phyloP scores from a whole-genome alignment of 495 filamentous ascomycete species.

The Aspergillus ellipticus region DNA sequence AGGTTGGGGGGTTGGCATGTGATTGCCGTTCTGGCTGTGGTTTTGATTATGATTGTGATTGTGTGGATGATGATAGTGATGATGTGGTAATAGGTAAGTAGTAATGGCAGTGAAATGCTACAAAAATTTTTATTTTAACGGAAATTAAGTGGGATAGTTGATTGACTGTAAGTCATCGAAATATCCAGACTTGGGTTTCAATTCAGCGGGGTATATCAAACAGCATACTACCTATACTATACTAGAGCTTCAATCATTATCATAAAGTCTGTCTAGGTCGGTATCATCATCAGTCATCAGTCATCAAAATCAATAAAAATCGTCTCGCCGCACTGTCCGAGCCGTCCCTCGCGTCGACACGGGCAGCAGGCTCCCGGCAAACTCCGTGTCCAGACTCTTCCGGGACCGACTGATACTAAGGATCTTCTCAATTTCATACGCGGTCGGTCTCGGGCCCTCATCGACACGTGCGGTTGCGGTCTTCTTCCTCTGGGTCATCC shows the following conservation, averaged over 20 bases:
- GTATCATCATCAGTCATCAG: not conserved
- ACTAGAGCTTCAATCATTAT: too few relatives aligned
- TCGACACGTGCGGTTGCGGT: not conserved
- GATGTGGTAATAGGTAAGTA: too few relatives aligned
- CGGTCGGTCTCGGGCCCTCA: not conserved
- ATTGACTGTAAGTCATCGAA: too few relatives aligned
- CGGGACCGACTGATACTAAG: constrained; percentile 26
- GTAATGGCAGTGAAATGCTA: too few relatives aligned
- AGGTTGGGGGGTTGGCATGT: not conserved
- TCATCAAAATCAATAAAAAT: constrained; percentile 3
- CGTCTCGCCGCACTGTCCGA: constrained; percentile 1
- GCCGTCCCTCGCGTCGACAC: constrained; percentile 29
- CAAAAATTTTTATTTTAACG: too few relatives aligned
- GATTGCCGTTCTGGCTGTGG: not conserved
- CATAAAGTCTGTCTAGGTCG: too few relatives aligned
- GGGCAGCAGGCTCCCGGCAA: constrained; percentile 30
- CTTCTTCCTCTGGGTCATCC: constrained; percentile 15
- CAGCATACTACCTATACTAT: too few relatives aligned
- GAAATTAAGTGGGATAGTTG: too few relatives aligned
- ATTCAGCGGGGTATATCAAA: too few relatives aligned
- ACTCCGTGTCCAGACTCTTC: constrained; percentile 29
- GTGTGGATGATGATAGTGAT: too few relatives aligned
- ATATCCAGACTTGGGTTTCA: too few relatives aligned
- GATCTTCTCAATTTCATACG: constrained; percentile 31
- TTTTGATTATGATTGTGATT: too few relatives aligned